A percentile compares a stretch with the other conserved stretches of the same genome.
Conservation (phyloP, 148 eudicot species). For the Salicornia ramosissima region DNA sequence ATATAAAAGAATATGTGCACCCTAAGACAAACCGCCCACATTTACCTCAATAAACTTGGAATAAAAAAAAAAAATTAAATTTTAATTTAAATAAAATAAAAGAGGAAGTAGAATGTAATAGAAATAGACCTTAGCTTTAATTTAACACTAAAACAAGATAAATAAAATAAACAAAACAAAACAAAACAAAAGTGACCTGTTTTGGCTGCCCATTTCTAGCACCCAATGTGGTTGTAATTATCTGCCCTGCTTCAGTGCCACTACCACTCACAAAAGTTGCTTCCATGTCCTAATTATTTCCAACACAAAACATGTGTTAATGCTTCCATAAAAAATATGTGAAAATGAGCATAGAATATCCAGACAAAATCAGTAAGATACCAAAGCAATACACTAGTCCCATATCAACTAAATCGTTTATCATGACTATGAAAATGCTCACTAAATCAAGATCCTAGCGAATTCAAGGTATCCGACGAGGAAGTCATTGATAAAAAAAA, state of each 20-base stretch:
- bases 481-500: neutral
- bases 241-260: conserved; percentile 86
- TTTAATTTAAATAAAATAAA: neutral
- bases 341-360: neutral
- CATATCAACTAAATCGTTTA: neutral
- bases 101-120: neutral
- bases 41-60: neutral
- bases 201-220: conserved; percentile 73
- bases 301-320: neutral
- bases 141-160: neutral
- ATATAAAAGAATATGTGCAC: no score
- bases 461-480: neutral
- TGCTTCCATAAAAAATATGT: neutral
- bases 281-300: conserved; percentile 53
- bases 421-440: neutral
- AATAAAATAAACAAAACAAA: no score
- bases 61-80: neutral
- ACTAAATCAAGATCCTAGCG: neutral
- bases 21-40: no score
- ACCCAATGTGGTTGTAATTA: conserved; percentile 61
- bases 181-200: conserved; percentile 40
- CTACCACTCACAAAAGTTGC: conserved; percentile 59
- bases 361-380: neutral
- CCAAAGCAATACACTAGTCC: neutral
- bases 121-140: neutral